A percentile compares a stretch with the other conserved stretches of the same genome.
Conservation (phyloP, 1,284 basidiomycete species). For the Tylopilus sp. region DNA sequence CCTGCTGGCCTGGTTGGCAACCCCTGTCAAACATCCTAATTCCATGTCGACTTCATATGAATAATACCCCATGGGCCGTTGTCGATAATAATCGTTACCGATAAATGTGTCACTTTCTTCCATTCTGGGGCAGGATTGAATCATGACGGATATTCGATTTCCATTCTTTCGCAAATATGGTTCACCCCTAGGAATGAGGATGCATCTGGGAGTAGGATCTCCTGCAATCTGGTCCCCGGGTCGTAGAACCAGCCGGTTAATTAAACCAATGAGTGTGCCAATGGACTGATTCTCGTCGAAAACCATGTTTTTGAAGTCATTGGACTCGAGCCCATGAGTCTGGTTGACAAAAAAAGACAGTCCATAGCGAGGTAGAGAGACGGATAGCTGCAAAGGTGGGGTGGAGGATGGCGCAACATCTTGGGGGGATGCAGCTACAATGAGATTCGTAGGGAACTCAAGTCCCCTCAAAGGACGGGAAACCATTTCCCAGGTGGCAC, state of each 20-base stretch:
- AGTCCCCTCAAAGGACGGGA: too few species aligned
- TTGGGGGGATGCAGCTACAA: neutral
- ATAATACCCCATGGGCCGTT: too few species aligned
- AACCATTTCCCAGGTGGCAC: conserved; percentile 13
- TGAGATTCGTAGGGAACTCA: too few species aligned
- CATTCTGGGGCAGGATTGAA: too few species aligned
- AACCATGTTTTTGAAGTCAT: conserved; percentile 31
- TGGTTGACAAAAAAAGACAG: conserved; percentile 46
- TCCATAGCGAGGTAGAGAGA: conserved; percentile 48
- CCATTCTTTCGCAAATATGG: conserved; percentile 22
- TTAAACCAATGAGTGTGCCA: conserved; percentile 42
- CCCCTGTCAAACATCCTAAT: too few species aligned
- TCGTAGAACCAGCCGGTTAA: conserved; percentile 53
- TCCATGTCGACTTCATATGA: too few species aligned
- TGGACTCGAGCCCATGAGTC: conserved; percentile 39
- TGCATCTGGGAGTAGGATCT: conserved; percentile 30
- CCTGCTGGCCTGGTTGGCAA: too few species aligned
- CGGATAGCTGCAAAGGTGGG: too few species aligned
- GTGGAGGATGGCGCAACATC: too few species aligned
- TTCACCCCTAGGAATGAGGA: conserved; percentile 56
- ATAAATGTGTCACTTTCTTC: too few species aligned
- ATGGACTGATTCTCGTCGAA: conserved; percentile 36
- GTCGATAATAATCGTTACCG: too few species aligned
- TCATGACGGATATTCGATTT: conserved; percentile 38
- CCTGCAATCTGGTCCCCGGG: conserved; percentile 19